Evolutionary conservation across 169 alveolate genomes (phyloP).

Genomic region (Cryptosporidium bovis): DNA sequence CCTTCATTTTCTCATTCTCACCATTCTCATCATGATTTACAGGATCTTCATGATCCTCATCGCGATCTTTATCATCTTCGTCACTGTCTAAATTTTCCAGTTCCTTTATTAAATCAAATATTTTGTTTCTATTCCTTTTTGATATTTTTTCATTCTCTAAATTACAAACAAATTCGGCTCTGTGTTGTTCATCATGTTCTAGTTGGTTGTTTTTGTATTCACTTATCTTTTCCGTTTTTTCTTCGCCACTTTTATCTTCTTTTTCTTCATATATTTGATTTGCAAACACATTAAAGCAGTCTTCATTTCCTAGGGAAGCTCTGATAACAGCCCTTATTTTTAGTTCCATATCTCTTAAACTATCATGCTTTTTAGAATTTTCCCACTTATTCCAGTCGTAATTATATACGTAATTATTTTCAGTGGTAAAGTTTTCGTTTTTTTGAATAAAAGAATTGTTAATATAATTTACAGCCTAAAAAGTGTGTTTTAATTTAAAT

Average conservation of each 20-base stretch:
- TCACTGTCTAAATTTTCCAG: too few relatives aligned
- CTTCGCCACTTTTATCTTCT: not conserved
- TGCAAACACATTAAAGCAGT: not conserved
- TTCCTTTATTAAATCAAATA: too few relatives aligned
- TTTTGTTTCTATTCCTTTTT: too few relatives aligned
- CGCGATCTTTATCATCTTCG: not conserved
- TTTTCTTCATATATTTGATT: not conserved
- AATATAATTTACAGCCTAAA: not conserved
- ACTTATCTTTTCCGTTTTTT: too few relatives aligned
- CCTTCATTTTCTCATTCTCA: not conserved
- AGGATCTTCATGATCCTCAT: too few relatives aligned
- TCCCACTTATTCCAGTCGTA: conserved; percentile 37
- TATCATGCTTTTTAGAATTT: not conserved
- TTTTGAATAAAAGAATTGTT: not conserved
- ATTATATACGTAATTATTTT: not conserved
- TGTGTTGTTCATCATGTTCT: too few relatives aligned
- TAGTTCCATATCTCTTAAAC: not conserved
- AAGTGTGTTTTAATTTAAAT: not conserved
- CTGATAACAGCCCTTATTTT: not conserved
- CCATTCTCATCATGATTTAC: not conserved
- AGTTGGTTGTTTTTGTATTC: too few relatives aligned
- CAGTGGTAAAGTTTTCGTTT: not conserved
- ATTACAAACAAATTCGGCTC: too few relatives aligned
- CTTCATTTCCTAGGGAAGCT: conserved; percentile 1
- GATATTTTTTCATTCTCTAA: too few relatives aligned